Evolutionary conservation across 2,329 filamentous ascomycete species (phyloP).

Genomic region (Plenodomus tracheiphilus): DNA sequence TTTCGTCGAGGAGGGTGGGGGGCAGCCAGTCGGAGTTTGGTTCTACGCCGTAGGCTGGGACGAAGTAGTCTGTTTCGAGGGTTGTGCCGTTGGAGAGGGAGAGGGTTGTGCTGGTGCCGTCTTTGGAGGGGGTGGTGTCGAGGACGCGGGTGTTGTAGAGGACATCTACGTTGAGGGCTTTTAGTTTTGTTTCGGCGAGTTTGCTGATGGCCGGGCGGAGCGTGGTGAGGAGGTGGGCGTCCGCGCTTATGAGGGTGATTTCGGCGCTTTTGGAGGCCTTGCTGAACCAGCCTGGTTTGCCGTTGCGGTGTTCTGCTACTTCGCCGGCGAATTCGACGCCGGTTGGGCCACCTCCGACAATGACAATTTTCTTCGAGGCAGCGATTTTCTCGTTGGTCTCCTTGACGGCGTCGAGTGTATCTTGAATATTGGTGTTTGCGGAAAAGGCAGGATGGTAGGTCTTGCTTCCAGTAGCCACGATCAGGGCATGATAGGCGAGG

Average conservation of each 20-base stretch:
- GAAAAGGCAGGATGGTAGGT: slow-evolving; percentile 52
- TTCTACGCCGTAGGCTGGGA: slow-evolving; percentile 55
- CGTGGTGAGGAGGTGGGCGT: slow-evolving; percentile 46
- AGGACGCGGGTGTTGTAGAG: slow-evolving; percentile 45
- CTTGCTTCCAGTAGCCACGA: slow-evolving; percentile 59
- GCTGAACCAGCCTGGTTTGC: slow-evolving; percentile 46
- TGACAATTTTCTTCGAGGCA: slow-evolving; percentile 49
- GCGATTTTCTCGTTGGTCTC: slow-evolving; percentile 40
- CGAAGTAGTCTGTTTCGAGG: slow-evolving; percentile 56
- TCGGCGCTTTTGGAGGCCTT: slow-evolving; percentile 32
- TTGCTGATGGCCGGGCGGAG: slow-evolving; percentile 46
- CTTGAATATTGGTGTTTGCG: slow-evolving; percentile 38
- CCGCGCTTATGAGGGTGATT: slow-evolving; percentile 52
- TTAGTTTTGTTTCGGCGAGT: slow-evolving; percentile 52
- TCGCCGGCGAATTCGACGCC: slow-evolving; percentile 56
- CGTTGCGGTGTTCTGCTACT: slow-evolving; percentile 48
- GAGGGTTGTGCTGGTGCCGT: slow-evolving; percentile 48
- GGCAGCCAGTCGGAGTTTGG: slow-evolving; percentile 60
- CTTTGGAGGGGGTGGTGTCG: slow-evolving; percentile 19
- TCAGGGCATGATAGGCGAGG: slow-evolving; percentile 57
- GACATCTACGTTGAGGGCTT: slow-evolving; percentile 53
- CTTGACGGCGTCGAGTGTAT: slow-evolving; percentile 37
- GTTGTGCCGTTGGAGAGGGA: slow-evolving; percentile 49
- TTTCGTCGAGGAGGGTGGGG: slow-evolving; percentile 48
- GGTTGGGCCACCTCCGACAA: slow-evolving; percentile 54